phyloP scores from a whole-genome alignment of 371 early-diverging fungal species.

The Nematocida parisii region DNA sequence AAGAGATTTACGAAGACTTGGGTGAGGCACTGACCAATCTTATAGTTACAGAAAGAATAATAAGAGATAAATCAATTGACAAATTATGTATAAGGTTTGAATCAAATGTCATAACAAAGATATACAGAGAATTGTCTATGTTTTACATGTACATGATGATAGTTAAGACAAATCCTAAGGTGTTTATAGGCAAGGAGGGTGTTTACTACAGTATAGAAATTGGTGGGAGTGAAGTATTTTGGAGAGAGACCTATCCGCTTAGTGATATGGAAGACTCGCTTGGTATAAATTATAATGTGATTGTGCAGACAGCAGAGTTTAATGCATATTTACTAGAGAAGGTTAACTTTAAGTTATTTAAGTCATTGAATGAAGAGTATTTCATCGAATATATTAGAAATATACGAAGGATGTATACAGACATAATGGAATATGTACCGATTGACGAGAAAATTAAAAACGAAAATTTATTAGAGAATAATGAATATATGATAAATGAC shows the following conservation, averaged over 20 bases:
- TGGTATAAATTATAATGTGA: constrained; percentile 45
- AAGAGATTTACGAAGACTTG: constrained; percentile 51
- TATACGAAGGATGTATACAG: neutral
- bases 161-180: neutral
- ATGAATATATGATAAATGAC: neutral
- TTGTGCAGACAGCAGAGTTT: constrained; percentile 36
- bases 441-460: neutral
- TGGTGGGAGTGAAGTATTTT: constrained; percentile 38
- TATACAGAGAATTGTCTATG: constrained; percentile 34
- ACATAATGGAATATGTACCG: neutral
- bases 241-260: constrained; percentile 46
- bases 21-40: constrained; percentile 40
- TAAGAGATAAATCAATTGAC: neutral
- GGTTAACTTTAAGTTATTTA: constrained; percentile 52
- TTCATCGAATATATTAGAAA: constrained; percentile 8
- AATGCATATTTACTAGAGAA: constrained; percentile 51
- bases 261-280: constrained; percentile 29
- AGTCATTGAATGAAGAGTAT: neutral
- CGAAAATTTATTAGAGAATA: neutral
- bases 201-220: constrained; percentile 26
- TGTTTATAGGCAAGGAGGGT: constrained; percentile 21
- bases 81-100: constrained; percentile 10
- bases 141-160: constrained; percentile 44
- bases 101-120: constrained; percentile 15
- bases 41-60: constrained; percentile 41